A percentile compares a stretch with the other conserved stretches of the same genome.
These are phyloP conservation scores for Xerocomus brunneocitrinus DNA, from an alignment of 768 basidiomycete genomes.

Conservation along the genomic window DNA sequence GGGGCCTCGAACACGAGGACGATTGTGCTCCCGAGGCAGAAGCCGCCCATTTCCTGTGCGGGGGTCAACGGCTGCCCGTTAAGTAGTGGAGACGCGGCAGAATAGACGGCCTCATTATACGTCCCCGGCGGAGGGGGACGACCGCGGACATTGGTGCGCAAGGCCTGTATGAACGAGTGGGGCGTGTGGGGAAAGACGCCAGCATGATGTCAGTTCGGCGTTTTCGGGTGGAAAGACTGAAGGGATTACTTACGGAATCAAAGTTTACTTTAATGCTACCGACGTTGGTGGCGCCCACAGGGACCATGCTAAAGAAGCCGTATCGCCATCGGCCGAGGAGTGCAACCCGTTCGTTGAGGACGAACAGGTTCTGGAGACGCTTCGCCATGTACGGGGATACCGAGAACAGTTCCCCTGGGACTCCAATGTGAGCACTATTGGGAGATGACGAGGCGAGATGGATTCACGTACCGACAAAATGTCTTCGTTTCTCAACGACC, in stretches of 20 bases:
- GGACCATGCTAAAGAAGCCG: constrained; percentile 96
- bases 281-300: constrained; percentile 97
- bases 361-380: constrained; percentile 87
- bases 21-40: constrained; percentile 91
- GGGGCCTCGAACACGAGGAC: constrained; percentile 98
- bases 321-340: constrained; percentile 91
- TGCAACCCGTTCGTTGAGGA: constrained; percentile 97
- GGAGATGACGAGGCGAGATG: neutral
- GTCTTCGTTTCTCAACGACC: constrained; percentile 94
- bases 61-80: constrained; percentile 82
- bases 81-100: constrained; percentile 74
- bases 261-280: constrained; percentile 96
- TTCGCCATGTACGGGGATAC: constrained; percentile 96
- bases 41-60: constrained; percentile 97
- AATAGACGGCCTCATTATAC: constrained; percentile 90
- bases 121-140: constrained; percentile 74
- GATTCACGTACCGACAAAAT: constrained; percentile 75
- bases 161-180: constrained; percentile 35
- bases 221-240: neutral
- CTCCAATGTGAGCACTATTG: neutral
- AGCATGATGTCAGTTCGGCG: neutral
- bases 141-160: constrained; percentile 85
- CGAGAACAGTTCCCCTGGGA: constrained; percentile 83
- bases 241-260: constrained; percentile 56
- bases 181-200: neutral